Base-by-base conservation (phyloP, 352 stramenopile genomes). In the Plasmopara halstedii region DNA sequence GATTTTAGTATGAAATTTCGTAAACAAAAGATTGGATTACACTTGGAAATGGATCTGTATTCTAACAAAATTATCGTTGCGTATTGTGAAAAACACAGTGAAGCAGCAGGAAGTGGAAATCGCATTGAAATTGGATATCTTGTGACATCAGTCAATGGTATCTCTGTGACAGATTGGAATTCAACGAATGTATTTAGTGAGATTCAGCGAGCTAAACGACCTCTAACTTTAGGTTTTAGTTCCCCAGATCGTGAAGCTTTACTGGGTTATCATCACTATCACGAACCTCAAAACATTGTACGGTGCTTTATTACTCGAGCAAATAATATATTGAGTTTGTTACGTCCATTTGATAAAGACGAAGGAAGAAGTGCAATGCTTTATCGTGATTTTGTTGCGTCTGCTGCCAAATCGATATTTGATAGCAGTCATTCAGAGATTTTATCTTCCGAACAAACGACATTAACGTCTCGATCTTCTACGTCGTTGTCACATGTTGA, bases 81-180 rank as follows among this genome's bases (percentile, higher is more conserved):
- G 13, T 65, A 64, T 31, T 88, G 73, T 18, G 75, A 90, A 23
- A 72, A 79, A 27, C 52, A 77, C 37, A 84, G 70, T 25, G 75
- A 90, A 49, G 75, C 69, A 6, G 31, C 31, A 2, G 57, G 65
- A 11, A 40, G 53, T 21, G 49, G 50, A 17, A 39, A 66, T 32
- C 22, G n/a, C n/a, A 80, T 88, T 6, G 58, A 69, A 4, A 51
- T 60, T 11, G 80, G 80, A 10, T 65, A 85, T 20, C 42, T 85
- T 6, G 51, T 91, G 41, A 76, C 70, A 0, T 88, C 76, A 0
- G 62, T 88, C 7, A 86, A 91, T 49, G 80, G 76, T 17, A 19
- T 57, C 19, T 48, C 56, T 8, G 56, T 85, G 2, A 52, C 37
- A 2, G 52, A 73, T 11, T 60, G 73, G 20, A 66, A 61, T 14